Evolutionary conservation across 495 filamentous ascomycete species (phyloP).

Genomic region (Coniosporium apollinis): DNA sequence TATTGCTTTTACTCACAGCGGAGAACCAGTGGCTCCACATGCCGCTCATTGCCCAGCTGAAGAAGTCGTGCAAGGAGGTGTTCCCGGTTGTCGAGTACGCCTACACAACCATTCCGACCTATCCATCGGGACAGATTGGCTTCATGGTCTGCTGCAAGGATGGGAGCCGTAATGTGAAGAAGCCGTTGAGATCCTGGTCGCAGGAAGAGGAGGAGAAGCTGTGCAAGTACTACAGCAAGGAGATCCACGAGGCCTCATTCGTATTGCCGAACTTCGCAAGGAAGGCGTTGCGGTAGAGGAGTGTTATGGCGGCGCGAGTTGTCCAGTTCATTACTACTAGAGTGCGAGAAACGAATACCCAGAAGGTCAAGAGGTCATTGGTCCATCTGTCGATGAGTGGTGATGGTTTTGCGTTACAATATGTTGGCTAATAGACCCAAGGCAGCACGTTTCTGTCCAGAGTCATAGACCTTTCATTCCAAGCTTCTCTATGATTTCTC

Average conservation of each 20-base stretch:
- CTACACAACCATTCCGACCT: constrained; percentile 98
- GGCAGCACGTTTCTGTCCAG: too few species aligned
- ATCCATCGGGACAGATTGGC: constrained; percentile 97
- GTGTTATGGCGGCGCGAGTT: too few species aligned
- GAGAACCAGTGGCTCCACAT: constrained; percentile 99
- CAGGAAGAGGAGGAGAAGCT: constrained; percentile 79
- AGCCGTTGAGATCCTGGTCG: constrained; percentile 62
- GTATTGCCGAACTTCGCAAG: constrained; percentile 83
- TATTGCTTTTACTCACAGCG: constrained; percentile 37
- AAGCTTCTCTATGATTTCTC: too few species aligned
- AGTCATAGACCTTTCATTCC: too few species aligned
- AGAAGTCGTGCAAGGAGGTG: constrained; percentile 91
- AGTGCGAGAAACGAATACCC: too few species aligned
- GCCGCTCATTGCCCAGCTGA: constrained; percentile 71
- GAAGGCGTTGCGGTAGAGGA: constrained; percentile 43
- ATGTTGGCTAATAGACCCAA: too few species aligned
- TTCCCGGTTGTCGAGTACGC: constrained; percentile 97
- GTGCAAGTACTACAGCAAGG: constrained; percentile 89
- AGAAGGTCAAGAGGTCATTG: too few species aligned
- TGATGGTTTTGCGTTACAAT: too few species aligned
- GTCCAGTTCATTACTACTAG: too few species aligned
- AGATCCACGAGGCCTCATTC: constrained; percentile 89
- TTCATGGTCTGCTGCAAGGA: constrained; percentile 99
- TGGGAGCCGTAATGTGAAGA: constrained; percentile 58
- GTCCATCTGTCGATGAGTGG: too few species aligned